Evolutionary conservation across 2,329 filamentous ascomycete species (phyloP).

Genomic region (Xylaria digitata): DNA sequence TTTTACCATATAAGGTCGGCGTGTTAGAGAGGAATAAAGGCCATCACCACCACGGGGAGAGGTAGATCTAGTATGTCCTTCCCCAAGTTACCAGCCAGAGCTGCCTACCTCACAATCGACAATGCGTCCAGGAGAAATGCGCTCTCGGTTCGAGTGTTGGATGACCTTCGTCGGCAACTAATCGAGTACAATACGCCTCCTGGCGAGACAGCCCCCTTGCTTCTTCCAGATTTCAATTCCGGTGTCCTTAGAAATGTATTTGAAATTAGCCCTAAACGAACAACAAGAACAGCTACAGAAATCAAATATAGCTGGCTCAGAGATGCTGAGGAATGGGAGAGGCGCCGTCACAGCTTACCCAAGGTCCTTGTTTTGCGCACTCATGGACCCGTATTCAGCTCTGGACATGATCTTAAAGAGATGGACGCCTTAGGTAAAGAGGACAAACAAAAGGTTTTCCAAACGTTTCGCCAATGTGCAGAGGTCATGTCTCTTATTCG

Average conservation of each 20-base stretch:
- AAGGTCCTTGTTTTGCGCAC: constrained; percentile 50
- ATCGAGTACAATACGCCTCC: constrained; percentile 42
- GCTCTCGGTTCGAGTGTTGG: constrained; percentile 43
- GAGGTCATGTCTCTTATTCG: constrained; percentile 51
- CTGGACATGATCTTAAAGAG: constrained; percentile 26
- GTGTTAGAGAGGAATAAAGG: too few species aligned
- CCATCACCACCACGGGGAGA: too few species aligned
- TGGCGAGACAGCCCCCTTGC: constrained; percentile 37
- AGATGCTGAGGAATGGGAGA: constrained; percentile 42
- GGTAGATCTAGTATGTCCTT: constrained; percentile 4
- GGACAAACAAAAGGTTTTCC: background rate
- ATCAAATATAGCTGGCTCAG: constrained; percentile 44
- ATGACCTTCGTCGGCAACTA: constrained; percentile 45
- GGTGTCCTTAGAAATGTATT: too few species aligned
- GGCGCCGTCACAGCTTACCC: constrained; percentile 43
- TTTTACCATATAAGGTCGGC: too few species aligned
- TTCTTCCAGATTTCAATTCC: constrained; percentile 47
- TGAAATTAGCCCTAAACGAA: too few species aligned
- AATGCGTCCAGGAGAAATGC: constrained; percentile 46
- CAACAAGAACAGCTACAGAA: background rate
- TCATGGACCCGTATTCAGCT: constrained; percentile 47
- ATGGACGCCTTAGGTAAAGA: too few species aligned
- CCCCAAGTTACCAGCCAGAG: constrained; percentile 46
- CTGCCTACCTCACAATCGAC: constrained; percentile 44
- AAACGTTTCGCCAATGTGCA: constrained; percentile 45